phyloP scores from a whole-genome alignment of 345 rosid species.

The Eucalyptus marginata region DNA sequence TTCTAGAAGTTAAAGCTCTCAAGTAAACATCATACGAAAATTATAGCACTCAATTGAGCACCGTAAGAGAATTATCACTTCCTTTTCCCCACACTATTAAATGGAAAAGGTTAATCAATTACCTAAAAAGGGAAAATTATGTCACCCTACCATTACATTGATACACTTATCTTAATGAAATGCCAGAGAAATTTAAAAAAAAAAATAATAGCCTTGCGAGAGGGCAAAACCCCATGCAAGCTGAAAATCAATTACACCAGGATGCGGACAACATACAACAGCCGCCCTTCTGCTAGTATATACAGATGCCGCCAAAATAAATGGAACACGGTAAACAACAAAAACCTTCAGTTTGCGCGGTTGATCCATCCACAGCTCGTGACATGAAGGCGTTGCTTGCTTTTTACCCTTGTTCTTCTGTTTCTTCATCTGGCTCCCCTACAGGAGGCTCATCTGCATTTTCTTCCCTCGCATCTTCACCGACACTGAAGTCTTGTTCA shows the following conservation, averaged over 20 bases:
- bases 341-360: neutral
- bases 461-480: slow-evolving; percentile 20
- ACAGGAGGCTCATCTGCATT: slow-evolving; percentile 9
- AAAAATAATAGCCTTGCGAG: neutral
- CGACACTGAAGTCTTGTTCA: slow-evolving; percentile 11
- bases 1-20: too few relatives aligned
- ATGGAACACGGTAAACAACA: neutral
- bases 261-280: neutral
- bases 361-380: neutral
- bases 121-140: neutral
- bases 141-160: neutral
- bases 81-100: neutral
- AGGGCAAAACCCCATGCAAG: neutral
- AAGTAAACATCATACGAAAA: too few relatives aligned
- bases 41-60: too few relatives aligned
- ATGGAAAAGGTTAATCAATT: neutral
- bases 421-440: slow-evolving; percentile 1
- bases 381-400: neutral
- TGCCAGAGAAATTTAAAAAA: neutral
- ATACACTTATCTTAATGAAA: neutral
- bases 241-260: neutral
- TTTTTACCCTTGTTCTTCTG: slow-evolving; percentile 4
- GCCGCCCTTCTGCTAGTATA: neutral
- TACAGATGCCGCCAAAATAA: neutral
- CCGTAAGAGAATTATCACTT: accelerated